These are phyloP conservation scores for Rhynchospora breviuscula DNA, from an alignment of 176 grass and related monocot genomes.

Conservation along the genomic window DNA sequence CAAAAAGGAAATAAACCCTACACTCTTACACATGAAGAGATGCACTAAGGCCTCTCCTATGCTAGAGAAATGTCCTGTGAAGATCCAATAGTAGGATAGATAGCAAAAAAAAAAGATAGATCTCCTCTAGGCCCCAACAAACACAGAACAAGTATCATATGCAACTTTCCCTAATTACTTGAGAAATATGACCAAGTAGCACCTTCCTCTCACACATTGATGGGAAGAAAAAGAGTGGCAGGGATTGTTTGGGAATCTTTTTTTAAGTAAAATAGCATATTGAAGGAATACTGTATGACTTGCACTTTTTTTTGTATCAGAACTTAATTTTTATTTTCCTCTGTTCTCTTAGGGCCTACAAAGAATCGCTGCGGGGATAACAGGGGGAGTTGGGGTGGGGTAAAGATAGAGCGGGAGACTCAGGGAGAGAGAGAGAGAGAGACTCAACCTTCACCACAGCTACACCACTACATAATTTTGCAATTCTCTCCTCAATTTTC, in stretches of 20 bases:
- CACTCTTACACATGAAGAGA: neutral
- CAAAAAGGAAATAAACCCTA: neutral
- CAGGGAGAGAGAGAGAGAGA: constrained; percentile 7
- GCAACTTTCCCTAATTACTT: neutral
- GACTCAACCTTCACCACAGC: constrained; percentile 75
- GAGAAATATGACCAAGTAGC: neutral
- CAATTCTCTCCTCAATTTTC: constrained; percentile 74
- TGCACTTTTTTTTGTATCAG: neutral
- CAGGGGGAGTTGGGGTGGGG: too few species aligned
- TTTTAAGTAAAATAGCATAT: neutral
- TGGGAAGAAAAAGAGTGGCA: neutral
- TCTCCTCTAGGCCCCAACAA: constrained; percentile 23
- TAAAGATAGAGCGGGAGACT: neutral
- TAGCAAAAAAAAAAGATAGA: neutral
- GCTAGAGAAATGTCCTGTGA: neutral
- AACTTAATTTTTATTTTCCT: neutral
- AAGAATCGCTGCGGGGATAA: neutral
- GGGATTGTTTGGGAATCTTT: neutral
- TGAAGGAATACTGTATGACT: neutral
- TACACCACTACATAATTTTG: constrained; percentile 80
- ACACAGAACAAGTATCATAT: constrained; percentile 5
- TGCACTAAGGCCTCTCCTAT: neutral
- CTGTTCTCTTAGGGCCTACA: neutral
- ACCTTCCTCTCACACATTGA: neutral
- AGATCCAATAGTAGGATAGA: neutral